phyloP scores from a whole-genome alignment of 129 eudicot species.

The Centrapalus pauciflorus region DNA sequence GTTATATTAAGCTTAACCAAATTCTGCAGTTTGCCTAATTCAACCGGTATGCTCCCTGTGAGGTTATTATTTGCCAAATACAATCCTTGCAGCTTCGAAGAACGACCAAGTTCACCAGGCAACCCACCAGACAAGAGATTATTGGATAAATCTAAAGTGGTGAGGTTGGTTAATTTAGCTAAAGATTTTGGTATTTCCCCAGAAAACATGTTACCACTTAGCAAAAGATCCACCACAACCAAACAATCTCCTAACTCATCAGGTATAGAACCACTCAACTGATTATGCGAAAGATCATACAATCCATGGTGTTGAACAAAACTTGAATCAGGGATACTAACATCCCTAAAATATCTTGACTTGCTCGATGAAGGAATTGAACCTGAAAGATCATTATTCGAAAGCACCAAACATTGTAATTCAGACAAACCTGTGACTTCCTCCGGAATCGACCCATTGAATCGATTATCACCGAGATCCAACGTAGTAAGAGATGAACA shows the following conservation, averaged over 20 bases:
- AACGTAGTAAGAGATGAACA: slow-evolving; percentile 53
- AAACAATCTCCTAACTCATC: slow-evolving; percentile 55
- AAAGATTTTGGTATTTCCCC: slow-evolving; percentile 55
- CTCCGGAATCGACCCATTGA: slow-evolving; percentile 58
- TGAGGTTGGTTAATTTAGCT: slow-evolving; percentile 45
- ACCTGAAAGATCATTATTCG: slow-evolving; percentile 61
- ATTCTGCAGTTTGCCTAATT: slow-evolving; percentile 44
- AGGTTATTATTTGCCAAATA: slow-evolving; percentile 58
- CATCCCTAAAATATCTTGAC: slow-evolving; percentile 53
- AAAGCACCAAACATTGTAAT: slow-evolving; percentile 63
- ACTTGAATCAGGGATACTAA: slow-evolving; percentile 62
- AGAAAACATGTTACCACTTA: slow-evolving; percentile 49
- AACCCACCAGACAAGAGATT: slow-evolving; percentile 50
- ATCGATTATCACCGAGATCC: slow-evolving; percentile 59
- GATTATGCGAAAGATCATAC: slow-evolving; percentile 64
- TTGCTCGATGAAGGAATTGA: slow-evolving; percentile 40
- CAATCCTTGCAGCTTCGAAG: slow-evolving; percentile 50
- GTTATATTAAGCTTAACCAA: slow-evolving; percentile 68
- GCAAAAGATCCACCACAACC: slow-evolving; percentile 59
- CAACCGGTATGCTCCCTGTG: slow-evolving; percentile 50
- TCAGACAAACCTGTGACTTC: slow-evolving; percentile 42
- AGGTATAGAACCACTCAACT: slow-evolving; percentile 53
- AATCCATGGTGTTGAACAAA: slow-evolving; percentile 72
- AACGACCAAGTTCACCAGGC: slow-evolving; percentile 41
- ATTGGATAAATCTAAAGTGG: slow-evolving; percentile 47